phyloP scores from a whole-genome alignment of 2,329 filamentous ascomycete genomes.

The Aspergillus fumigatiaffinis region DNA sequence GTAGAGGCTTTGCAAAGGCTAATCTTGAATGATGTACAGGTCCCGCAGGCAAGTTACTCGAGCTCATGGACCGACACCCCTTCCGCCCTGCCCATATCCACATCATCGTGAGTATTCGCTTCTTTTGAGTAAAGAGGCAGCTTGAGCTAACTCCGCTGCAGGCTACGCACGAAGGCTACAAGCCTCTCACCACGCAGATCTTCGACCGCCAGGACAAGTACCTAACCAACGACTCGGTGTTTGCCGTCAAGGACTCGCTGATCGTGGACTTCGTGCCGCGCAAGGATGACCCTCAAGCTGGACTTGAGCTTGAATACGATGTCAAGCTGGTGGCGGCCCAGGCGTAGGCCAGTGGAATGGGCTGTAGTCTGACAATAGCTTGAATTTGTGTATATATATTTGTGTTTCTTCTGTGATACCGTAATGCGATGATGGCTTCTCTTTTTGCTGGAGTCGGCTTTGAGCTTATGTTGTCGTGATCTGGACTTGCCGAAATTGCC shows the following conservation, averaged over 20 bases:
- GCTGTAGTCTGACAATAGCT: not conserved
- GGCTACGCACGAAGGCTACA: constrained; percentile 57
- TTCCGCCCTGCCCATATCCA: constrained; percentile 63
- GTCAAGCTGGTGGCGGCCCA: constrained; percentile 39
- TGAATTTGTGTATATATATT: not conserved
- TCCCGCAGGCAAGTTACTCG: constrained; percentile 55
- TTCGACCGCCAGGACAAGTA: constrained; percentile 66
- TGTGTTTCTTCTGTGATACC: not conserved
- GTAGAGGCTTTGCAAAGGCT: not conserved
- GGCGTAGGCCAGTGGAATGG: not conserved
- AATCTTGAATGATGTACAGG: constrained; percentile 28
- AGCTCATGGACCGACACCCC: constrained; percentile 58
- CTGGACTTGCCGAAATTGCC: not conserved
- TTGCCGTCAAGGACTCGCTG: constrained; percentile 57
- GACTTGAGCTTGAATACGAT: constrained; percentile 53
- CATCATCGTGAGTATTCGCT: constrained; percentile 46
- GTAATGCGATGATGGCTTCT: not conserved
- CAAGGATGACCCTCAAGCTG: constrained; percentile 49
- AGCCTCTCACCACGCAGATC: constrained; percentile 71
- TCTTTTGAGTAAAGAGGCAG: not conserved
- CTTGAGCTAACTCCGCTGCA: constrained; percentile 19
- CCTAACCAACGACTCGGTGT: constrained; percentile 56
- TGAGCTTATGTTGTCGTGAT: no score
- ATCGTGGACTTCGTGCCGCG: constrained; percentile 55
- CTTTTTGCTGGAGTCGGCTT: not conserved